A percentile compares a stretch with the other conserved stretches of the same genome.
These are phyloP conservation scores for Lachnellula occidentalis DNA, from an alignment of 2,329 filamentous ascomycete genomes.

Conservation along the genomic window DNA sequence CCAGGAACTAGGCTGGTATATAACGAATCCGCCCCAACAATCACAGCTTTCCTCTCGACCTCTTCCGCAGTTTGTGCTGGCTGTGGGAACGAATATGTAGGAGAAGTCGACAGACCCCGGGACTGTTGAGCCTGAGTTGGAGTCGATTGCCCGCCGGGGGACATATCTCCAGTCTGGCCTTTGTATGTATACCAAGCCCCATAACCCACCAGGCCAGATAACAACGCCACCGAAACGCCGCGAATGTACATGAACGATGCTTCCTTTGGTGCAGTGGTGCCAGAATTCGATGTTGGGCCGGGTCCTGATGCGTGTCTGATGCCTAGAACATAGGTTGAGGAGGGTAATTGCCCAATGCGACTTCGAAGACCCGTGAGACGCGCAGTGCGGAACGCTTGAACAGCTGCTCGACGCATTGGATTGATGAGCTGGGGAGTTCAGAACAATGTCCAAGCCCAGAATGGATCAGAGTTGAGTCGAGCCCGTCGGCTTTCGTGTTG, in stretches of 20 bases:
- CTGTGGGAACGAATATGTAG: slow-evolving; percentile 18
- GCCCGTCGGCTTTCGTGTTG: not conserved
- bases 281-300: slow-evolving; percentile 26
- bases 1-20: slow-evolving; percentile 82
- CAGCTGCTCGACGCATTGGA: slow-evolving; percentile 69
- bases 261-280: slow-evolving; percentile 10
- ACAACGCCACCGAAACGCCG: slow-evolving; percentile 59
- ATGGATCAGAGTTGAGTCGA: slow-evolving; percentile 1
- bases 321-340: slow-evolving; percentile 39
- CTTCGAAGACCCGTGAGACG: slow-evolving; percentile 53
- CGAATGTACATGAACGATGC: slow-evolving; percentile 67
- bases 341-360: slow-evolving; percentile 36
- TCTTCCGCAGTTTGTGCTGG: slow-evolving; percentile 27
- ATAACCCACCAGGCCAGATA: slow-evolving; percentile 64
- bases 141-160: not conserved
- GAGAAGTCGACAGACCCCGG: slow-evolving; percentile 19
- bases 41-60: slow-evolving; percentile 63
- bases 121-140: slow-evolving; percentile 25
- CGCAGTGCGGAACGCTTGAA: slow-evolving; percentile 63
- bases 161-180: slow-evolving; percentile 26
- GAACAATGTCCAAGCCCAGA: slow-evolving; percentile 13
- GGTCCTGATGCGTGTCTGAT: slow-evolving; percentile 39
- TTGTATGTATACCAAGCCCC: slow-evolving; percentile 72
- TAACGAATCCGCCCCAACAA: slow-evolving; percentile 86
- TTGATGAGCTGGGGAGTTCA: slow-evolving; percentile 8